Evolutionary conservation across 176 grass and related monocot species (phyloP).

Genomic region (Ananas comosus): DNA sequence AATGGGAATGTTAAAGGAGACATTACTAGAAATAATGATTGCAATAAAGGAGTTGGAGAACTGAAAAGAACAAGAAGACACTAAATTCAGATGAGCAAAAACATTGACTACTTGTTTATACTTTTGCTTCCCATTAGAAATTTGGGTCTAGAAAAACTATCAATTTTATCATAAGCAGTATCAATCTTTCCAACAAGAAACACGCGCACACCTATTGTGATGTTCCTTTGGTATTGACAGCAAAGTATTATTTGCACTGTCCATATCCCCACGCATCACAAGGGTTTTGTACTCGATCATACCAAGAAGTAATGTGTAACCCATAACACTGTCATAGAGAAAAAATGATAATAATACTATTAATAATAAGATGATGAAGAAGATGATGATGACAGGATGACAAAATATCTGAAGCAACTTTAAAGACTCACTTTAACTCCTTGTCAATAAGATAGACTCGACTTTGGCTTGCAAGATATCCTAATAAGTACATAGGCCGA

Average conservation of each 20-base stretch:
- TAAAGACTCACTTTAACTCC: constrained; percentile 77
- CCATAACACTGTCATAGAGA: constrained; percentile 70
- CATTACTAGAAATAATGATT: constrained; percentile 1
- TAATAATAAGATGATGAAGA: neutral
- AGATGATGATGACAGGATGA: constrained; percentile 20
- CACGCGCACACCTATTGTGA: constrained; percentile 57
- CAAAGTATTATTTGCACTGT: constrained; percentile 34
- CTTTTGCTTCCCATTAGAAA: neutral
- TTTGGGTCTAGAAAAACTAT: neutral
- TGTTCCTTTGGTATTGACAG: constrained; percentile 83
- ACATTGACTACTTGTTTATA: neutral
- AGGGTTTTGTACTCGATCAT: constrained; percentile 98
- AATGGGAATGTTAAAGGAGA: constrained; percentile 12
- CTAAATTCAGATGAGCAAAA: neutral
- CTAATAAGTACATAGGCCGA: constrained; percentile 95
- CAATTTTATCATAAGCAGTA: too few relatives aligned
- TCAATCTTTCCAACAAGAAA: neutral
- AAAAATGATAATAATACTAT: constrained; percentile 2
- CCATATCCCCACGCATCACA: constrained; percentile 60
- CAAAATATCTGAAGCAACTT: constrained; percentile 2
- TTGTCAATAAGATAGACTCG: constrained; percentile 99
- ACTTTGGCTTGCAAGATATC: constrained; percentile 95
- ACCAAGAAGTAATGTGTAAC: constrained; percentile 94
- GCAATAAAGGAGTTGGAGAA: neutral
- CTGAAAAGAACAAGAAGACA: neutral